Evolutionary conservation across 352 stramenopile species (phyloP), one percentile per base, ranked within the genome.

Genomic region (Globisporangium perplexum): DNA sequence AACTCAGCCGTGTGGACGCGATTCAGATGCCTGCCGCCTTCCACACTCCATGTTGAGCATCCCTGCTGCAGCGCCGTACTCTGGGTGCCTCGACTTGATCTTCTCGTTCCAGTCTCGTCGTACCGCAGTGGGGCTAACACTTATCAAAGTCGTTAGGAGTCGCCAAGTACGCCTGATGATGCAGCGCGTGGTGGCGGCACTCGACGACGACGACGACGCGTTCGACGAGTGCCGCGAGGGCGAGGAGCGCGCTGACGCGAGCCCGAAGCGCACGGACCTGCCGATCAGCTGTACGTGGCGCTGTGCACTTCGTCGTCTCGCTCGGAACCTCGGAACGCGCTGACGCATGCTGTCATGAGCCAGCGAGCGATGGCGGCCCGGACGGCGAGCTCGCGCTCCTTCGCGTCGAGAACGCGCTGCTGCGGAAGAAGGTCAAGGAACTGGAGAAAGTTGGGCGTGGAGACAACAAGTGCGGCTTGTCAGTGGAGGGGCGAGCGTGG

Each of bases 401-500:
- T 5, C 65, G 77, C 12, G 62, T 74, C 18, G 82, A 93, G 52
- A 93, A 93, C 52, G 55, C 66, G 3, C 54, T 90, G 18, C 54
- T 92, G 14, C 76, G 72, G 47, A 86, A 86, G 44, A 88, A 89
- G 61, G 47, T 92, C 22, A 84, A 84, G 52, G 71, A 81, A 22
- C 60, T 86, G 10, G 76, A 88, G 66, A 77, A 69, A 43, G 55
- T 57, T 4, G 60, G 49, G 1, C 71, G 72, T 11, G 70, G 72
- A 7, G 72, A 84, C 17, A 86, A 83, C 47, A 48, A 67, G 38
- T 57, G 57, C 20, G 22, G 57, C 66, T 84, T 36, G 24, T 51
- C n/a, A 26, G 31, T 56, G 18, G 20, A 35, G 3, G 2, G 3
- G 10, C 41, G 20, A 12, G 20, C 18, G 39, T 45, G n/a, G 39